A percentile compares a stretch with the other conserved stretches of the same genome.
phyloP scores from a whole-genome alignment of 345 rosid species.

The Carallia pectinifolia region DNA sequence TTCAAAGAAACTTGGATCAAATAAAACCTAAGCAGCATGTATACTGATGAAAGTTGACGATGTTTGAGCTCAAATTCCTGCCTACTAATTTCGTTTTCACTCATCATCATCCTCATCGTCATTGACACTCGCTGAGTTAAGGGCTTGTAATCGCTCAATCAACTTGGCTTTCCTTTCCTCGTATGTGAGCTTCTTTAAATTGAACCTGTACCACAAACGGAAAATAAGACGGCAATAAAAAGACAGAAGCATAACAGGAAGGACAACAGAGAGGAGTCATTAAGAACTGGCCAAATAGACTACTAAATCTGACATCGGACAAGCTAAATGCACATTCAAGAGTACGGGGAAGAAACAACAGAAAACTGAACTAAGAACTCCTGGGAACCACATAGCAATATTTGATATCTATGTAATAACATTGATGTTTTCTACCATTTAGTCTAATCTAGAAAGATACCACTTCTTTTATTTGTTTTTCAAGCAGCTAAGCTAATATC shows the following conservation, averaged over 20 bases:
- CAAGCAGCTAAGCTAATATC: no score
- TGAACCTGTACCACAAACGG: slow-evolving; percentile 46
- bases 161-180: slow-evolving; percentile 74
- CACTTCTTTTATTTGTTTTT: no score
- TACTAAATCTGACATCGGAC: no score
- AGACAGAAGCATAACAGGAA: not conserved
- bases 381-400: no score
- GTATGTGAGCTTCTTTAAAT: slow-evolving; percentile 75
- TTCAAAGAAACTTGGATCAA: slow-evolving; percentile 3
- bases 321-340: no score
- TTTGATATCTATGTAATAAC: no score
- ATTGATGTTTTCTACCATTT: no score
- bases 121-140: slow-evolving; percentile 43
- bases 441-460: no score
- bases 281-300: no score
- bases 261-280: no score
- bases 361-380: no score
- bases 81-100: not conserved
- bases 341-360: no score
- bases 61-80: not conserved
- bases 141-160: slow-evolving; percentile 63
- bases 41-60: not conserved
- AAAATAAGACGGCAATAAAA: not conserved
- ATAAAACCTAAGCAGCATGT: not conserved
- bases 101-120: slow-evolving; percentile 32